phyloP scores from a whole-genome alignment of 257 asterid species.

The Eucommia ulmoides region DNA sequence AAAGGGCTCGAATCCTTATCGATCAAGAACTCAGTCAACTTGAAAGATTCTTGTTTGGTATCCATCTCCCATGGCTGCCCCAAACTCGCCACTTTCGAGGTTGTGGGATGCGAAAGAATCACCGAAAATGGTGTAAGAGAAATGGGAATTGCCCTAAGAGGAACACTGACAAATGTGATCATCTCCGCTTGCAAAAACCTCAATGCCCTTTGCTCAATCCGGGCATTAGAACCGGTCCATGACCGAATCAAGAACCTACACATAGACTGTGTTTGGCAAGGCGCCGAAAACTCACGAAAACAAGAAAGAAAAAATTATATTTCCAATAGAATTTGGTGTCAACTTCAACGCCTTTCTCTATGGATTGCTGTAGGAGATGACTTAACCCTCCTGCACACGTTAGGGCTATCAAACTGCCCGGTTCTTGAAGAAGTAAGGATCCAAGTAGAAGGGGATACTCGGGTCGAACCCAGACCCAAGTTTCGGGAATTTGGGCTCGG shows the following conservation, averaged over 20 bases:
- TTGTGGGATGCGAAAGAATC: constrained; percentile 61
- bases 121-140: constrained; percentile 75
- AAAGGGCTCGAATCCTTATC: constrained; percentile 56
- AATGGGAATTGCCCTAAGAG: constrained; percentile 36
- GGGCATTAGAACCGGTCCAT: constrained; percentile 70
- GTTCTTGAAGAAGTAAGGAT: constrained; percentile 67
- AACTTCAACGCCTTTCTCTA: constrained; percentile 42
- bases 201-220: constrained; percentile 42
- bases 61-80: constrained; percentile 83
- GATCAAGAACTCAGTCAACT: constrained; percentile 53
- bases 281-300: constrained; percentile 22
- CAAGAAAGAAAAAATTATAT: constrained; percentile 16
- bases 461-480: constrained; percentile 41
- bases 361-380: constrained; percentile 83
- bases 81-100: constrained; percentile 53
- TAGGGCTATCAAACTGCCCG: constrained; percentile 72
- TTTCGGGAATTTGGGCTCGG: constrained; percentile 53
- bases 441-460: constrained; percentile 82
- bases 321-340: constrained; percentile 61
- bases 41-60: constrained; percentile 76
- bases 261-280: constrained; percentile 72
- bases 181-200: constrained; percentile 78
- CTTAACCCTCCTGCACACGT: constrained; percentile 39
- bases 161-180: constrained; percentile 55
- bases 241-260: constrained; percentile 63